Conservation (phyloP, 2,329 filamentous ascomycete genomes). For the Penicillium sp. region DNA sequence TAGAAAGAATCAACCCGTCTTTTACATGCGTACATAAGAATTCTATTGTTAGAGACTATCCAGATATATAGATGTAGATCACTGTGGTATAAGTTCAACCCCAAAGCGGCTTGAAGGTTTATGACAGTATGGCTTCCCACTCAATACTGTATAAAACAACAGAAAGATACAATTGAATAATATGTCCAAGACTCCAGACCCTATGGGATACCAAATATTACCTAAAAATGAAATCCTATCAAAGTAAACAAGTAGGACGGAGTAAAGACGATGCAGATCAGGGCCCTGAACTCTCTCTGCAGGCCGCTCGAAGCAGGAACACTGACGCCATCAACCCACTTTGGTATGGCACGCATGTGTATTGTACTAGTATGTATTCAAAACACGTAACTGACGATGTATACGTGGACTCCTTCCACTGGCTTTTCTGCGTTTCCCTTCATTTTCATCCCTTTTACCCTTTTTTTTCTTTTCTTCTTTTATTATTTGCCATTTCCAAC, state of each 20-base stretch:
- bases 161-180: no score
- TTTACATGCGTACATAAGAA: not conserved
- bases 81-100: not conserved
- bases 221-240: no score
- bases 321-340: conserved; percentile 24
- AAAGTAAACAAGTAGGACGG: no score
- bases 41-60: not conserved
- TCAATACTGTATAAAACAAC: no score
- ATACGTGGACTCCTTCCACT: conserved; percentile 7
- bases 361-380: conserved; percentile 5
- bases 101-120: not conserved
- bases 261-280: conserved; percentile 18
- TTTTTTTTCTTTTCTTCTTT: not conserved
- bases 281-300: conserved; percentile 23
- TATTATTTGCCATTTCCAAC: not conserved
- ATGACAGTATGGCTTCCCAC: not conserved
- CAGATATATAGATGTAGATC: not conserved
- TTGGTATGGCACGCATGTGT: conserved; percentile 19
- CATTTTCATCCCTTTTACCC: not conserved
- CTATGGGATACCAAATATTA: no score
- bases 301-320: conserved; percentile 24
- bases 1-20: not conserved
- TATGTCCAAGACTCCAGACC: no score
- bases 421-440: not conserved
- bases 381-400: conserved; percentile 5